Base-by-base conservation (phyloP, 805 yeast genomes). In the Candida adriatica region DNA sequence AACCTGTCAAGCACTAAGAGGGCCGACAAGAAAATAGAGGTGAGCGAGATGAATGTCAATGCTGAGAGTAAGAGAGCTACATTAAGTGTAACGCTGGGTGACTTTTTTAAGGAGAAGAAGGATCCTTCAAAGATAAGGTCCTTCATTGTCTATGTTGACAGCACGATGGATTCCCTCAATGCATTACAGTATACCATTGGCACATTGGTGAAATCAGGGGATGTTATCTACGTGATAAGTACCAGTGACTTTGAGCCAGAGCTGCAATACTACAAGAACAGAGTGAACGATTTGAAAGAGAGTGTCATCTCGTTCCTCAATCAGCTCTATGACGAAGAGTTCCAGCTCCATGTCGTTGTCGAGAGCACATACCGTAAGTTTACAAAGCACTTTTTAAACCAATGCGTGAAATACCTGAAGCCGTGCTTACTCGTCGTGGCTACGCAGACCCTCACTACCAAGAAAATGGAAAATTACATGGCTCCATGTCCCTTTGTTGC, bases 161-260 rank as follows among this genome's bases (percentile, higher is more conserved):
- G 81, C 41, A 76, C 90, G 4, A 81, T 85, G 1, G 96, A 86
- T 51, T 79, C 94, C 2, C 66, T 68, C 23, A 82, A 81, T 55
- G 92, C 96, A 0, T 63, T 88, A 15, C 92, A 85, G 48, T 87
- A 95, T 82, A 73, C 87, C 26, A 66, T 88, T 44, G 96, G 96
- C 3, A 73, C 94, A 0, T 79, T 86, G 1, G 64, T 87, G 28
- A 80, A 78, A 15, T 87, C 84, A 48, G 92, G 92, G 0, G 81
- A 86, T 33, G 85, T 87, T 1, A 57, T 87, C 33, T 84, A 82
- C 51, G 72, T 85, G 14, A 30, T 51, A 16, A 71, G 73, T 43
- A 79, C 73, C 9, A 64, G 68, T 35, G 78, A 61, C 15, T 28
- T 16, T 16, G 49, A 52, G 18, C 51, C 64, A 15, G 45, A 37